Base-by-base conservation (phyloP, 2,329 filamentous ascomycete species). In the Shiraia bambusicola region DNA sequence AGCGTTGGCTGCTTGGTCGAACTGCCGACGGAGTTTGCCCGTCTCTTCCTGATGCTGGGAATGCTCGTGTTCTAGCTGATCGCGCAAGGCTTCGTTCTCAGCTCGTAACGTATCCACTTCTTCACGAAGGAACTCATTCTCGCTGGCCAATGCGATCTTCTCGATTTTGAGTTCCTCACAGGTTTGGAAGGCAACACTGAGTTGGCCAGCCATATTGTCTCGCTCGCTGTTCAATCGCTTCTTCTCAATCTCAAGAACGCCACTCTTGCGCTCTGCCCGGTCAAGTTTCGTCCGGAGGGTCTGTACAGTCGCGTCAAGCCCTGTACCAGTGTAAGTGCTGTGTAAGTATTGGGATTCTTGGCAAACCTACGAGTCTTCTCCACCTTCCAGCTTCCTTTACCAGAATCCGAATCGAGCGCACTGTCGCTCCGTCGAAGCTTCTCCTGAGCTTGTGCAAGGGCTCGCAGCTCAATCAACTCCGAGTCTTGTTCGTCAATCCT, bases 151-250 rank as follows among this genome's bases (percentile, higher is more conserved):
- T 13, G 61, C 58, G 32, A 71, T 63, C 40, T 74, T 75, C 51
- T 76, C 75, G 7, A 50, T 64, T 59, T 71, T 73, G 24, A 76
- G 53, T 52, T 72, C 73, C 58, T 71, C 79, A 51, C 80, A 78
- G 25, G 78, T 80, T 41, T 75, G 72, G 37, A 79, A 83, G 4
- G 82, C 82, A 36, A 81, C 75, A 19, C 79, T 78, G 5, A 84
- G 73, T 54, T 84, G 83, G 37, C 76, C 76, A 34, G 85, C 73
- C 27, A 84, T 78, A 33, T 81, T 80, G 52, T 87, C 83, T 22
- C 82, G 78, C 64, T 88, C 85, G 22, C 79, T 75, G 3, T 76
- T 74, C 29, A 86, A 68, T 3, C 81, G 78, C 47, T 84, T 79
- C 44, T 79, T 82, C 47, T 82, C 78, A 37, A 83, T 81, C 36